These are phyloP conservation scores for Dispira simplex DNA, from an alignment of 192 early-diverging fungal species.

Conservation along the genomic window DNA sequence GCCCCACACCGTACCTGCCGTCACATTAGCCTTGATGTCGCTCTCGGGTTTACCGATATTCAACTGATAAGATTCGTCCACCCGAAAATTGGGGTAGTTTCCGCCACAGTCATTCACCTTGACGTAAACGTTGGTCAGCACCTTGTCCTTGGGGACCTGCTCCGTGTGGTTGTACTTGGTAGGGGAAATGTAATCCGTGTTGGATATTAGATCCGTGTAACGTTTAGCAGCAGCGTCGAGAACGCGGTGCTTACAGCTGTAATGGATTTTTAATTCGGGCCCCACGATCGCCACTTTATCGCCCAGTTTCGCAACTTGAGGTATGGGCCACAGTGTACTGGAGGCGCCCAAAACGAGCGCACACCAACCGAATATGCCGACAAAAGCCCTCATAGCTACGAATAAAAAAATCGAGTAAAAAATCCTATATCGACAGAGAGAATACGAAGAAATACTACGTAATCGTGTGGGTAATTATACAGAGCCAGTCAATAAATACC, in stretches of 20 bases:
- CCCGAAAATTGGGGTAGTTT: slow-evolving; percentile 33
- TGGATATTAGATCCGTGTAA: slow-evolving; percentile 26
- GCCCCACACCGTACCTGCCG: slow-evolving; percentile 41
- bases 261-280: slow-evolving; percentile 17
- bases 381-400: too few species aligned
- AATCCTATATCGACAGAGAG: too few species aligned
- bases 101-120: slow-evolving; percentile 24
- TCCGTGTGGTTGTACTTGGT: slow-evolving; percentile 21
- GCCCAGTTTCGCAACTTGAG: slow-evolving; percentile 14
- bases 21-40: slow-evolving; percentile 33
- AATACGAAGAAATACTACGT: too few species aligned
- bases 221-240: slow-evolving; percentile 30
- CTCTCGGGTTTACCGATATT: slow-evolving; percentile 26
- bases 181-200: slow-evolving; percentile 31
- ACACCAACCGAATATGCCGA: too few species aligned
- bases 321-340: slow-evolving; percentile 21
- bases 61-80: slow-evolving; percentile 59
- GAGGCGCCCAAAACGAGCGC: not conserved
- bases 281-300: slow-evolving; percentile 25
- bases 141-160: not conserved
- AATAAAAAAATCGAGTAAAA: too few species aligned
- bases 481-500: too few species aligned
- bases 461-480: too few species aligned
- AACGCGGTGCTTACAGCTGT: slow-evolving; percentile 27
- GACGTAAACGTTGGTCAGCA: slow-evolving; percentile 25